Conservation (phyloP, 2,329 filamentous ascomycete species). For the Trichophyton simii region DNA sequence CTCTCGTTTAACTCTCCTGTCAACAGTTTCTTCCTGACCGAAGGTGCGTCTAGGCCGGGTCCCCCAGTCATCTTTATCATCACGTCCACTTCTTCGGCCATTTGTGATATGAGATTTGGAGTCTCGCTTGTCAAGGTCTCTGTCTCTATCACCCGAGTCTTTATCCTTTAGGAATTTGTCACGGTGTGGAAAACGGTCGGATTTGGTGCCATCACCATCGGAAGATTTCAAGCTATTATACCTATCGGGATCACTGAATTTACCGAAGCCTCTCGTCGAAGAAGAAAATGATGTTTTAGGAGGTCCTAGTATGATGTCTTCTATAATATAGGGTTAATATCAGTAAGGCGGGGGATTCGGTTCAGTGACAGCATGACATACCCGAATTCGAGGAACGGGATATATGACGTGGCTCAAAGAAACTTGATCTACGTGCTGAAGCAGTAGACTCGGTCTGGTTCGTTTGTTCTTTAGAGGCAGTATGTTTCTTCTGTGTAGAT, state of each 20-base stretch:
- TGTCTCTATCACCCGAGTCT: constrained; percentile 15
- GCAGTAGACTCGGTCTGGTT: constrained; percentile 23
- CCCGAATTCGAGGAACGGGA: constrained; percentile 39
- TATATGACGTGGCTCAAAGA: constrained; percentile 34
- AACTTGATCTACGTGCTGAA: constrained; percentile 25
- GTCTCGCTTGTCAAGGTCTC: constrained; percentile 27
- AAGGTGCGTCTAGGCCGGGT: constrained; percentile 29
- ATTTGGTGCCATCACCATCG: constrained; percentile 43
- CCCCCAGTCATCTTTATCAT: constrained; percentile 33
- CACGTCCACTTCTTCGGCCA: constrained; percentile 22
- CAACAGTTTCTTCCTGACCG: constrained; percentile 29
- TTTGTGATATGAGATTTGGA: constrained; percentile 22
- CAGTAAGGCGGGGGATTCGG: not conserved
- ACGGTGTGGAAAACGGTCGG: constrained; percentile 48
- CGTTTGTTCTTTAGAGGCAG: constrained; percentile 24
- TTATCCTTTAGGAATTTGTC: constrained; percentile 32
- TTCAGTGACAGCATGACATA: constrained; percentile 18
- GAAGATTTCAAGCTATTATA: constrained; percentile 36
- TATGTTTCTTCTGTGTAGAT: constrained; percentile 27
- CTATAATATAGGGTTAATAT: constrained; percentile 30
- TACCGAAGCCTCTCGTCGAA: constrained; percentile 45
- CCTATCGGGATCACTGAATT: constrained; percentile 36
- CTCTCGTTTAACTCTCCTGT: constrained; percentile 30
- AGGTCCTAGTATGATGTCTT: constrained; percentile 76
- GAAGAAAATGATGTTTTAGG: constrained; percentile 75